Percentiles rank a stretch among this genome's conserved stretches.
These are phyloP conservation scores for Galerina sulciceps DNA, from an alignment of 768 basidiomycete species.

Conservation along the genomic window DNA sequence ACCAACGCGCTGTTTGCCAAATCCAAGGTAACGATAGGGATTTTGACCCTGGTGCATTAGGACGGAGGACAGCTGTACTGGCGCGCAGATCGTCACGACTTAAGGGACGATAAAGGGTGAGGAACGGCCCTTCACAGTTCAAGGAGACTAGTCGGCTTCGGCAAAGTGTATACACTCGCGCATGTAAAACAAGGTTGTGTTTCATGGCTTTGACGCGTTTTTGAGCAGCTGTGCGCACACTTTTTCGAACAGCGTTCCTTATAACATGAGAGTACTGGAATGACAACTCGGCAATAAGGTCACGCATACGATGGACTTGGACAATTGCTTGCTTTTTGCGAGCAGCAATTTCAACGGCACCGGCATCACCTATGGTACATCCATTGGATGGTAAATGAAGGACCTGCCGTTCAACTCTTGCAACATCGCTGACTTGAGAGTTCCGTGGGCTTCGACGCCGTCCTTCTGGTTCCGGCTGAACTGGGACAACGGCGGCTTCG, in stretches of 20 bases:
- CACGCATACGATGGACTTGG: background rate
- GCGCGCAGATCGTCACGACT: constrained; percentile 4
- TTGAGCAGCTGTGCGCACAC: background rate
- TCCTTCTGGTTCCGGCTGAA: too few species aligned
- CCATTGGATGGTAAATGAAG: too few species aligned
- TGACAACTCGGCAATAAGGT: constrained; percentile 7
- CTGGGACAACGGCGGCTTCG: too few species aligned
- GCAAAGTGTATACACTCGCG: constrained; percentile 2
- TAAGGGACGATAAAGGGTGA: background rate
- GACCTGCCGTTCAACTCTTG: too few species aligned
- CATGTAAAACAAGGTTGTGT: background rate
- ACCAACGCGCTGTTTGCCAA: constrained; percentile 3
- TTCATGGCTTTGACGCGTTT: background rate
- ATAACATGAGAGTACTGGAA: constrained; percentile 5
- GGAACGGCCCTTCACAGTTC: background rate
- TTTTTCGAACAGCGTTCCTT: background rate
- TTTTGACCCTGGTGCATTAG: constrained; percentile 13
- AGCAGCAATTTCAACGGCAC: too few species aligned
- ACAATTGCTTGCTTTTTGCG: background rate
- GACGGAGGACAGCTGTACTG: constrained; percentile 18
- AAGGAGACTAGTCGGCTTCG: background rate
- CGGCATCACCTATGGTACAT: too few species aligned
- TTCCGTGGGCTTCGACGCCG: too few species aligned
- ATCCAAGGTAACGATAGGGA: constrained; percentile 11
- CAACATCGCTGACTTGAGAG: too few species aligned